Base-by-base conservation (phyloP, 2,329 filamentous ascomycete genomes). In the Ophiostoma piceae region DNA sequence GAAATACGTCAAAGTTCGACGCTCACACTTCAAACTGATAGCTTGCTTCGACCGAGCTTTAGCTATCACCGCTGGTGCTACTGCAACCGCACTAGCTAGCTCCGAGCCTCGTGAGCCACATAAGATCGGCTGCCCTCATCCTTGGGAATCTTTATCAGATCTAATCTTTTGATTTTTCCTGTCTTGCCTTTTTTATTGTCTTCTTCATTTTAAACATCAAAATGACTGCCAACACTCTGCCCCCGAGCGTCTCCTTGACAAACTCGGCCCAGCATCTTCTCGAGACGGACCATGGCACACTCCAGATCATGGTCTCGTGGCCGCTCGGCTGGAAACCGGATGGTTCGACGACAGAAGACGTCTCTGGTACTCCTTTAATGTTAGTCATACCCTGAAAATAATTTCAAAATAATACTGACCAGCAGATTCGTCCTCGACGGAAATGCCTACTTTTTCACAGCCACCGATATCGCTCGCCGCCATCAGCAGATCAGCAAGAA, bases 241-340 rank as follows among this genome's bases (percentile, higher is more conserved):
- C 60, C 14, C 60, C 29, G 14, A 41, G 16, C n/a, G 66, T 67
- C 26, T 37, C 32, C 2, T 16, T 67, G 41, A n/a, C 19, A 57
- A 73, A 74, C 70, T 72, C 71, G 1, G 32, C 64, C 37, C 67
- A 72, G 67, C 22, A n/a, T 11, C 35, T 71, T n/a, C 37, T 72
- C 14, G 67, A 71, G 32, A 71, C 71, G 8, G 35, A 65, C 2
- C 60, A 70, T 22, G 71, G 71, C 29, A 54, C 54, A 3, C 68
- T 71, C 16, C 57, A 67, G 65, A 16, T 72, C 16, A 67, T 66
- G 67, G 67, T 51, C 35, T 72, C 71, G 7, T 72, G 71, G 71
- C 71, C 71, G 41, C 65, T 72, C n/a, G 66, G 60, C 16, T 72
- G 71, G 71, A 41, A 41, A 1, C 32, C 41, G 0, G 69, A 72